Percentiles rank a stretch among this genome's conserved stretches.
Conservation (phyloP, 2,329 filamentous ascomycete genomes). For the Raffaelea arxii region DNA sequence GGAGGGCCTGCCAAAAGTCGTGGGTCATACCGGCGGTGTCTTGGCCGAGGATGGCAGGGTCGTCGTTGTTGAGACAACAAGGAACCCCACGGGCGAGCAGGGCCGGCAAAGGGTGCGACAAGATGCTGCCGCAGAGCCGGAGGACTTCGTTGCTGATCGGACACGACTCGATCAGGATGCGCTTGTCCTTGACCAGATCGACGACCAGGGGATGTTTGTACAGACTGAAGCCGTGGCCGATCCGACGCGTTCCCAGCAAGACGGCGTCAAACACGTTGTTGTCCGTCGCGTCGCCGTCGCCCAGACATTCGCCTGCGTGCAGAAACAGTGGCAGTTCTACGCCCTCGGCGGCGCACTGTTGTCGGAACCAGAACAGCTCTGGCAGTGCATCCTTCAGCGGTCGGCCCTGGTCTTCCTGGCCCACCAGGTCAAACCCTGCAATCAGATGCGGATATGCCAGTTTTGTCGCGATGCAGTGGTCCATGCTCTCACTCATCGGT, state of each 20-base stretch:
- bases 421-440: slow-evolving; percentile 82
- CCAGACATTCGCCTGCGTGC: slow-evolving; percentile 83
- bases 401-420: slow-evolving; percentile 73
- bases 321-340: slow-evolving; percentile 91
- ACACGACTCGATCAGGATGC: slow-evolving; percentile 81
- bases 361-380: slow-evolving; percentile 87
- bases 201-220: slow-evolving; percentile 87
- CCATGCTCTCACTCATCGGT: slow-evolving; percentile 69
- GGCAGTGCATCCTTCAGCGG: slow-evolving; percentile 69
- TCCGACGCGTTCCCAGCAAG: slow-evolving; percentile 74
- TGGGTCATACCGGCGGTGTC: slow-evolving; percentile 75
- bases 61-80: slow-evolving; percentile 81
- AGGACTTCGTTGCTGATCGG: slow-evolving; percentile 75
- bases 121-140: slow-evolving; percentile 15
- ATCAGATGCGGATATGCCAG: slow-evolving; percentile 68
- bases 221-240: slow-evolving; percentile 81
- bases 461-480: slow-evolving; percentile 77
- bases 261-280: slow-evolving; percentile 82
- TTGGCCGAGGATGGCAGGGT: slow-evolving; percentile 80
- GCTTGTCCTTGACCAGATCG: slow-evolving; percentile 80
- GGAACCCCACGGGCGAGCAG: slow-evolving; percentile 76
- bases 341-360: slow-evolving; percentile 66
- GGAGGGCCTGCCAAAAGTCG: slow-evolving; percentile 89
- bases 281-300: slow-evolving; percentile 63
- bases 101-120: slow-evolving; percentile 58